Evolutionary conservation across 2,329 filamentous ascomycete species (phyloP).

Genomic region (Chaetothyriales sp.): DNA sequence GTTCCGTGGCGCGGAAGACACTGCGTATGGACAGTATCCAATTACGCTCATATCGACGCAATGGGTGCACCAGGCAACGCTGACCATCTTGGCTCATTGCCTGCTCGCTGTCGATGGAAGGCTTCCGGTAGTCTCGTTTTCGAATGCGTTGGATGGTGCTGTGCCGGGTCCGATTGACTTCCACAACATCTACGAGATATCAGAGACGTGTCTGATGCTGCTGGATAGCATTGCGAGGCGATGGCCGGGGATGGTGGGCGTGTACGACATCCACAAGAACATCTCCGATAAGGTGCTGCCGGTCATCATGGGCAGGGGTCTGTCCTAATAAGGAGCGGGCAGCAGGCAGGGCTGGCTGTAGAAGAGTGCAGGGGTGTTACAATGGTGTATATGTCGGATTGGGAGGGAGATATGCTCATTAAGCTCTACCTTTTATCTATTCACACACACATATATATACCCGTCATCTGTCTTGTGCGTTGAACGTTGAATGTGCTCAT

Average conservation of each 20-base stretch:
- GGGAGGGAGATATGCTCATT: too few relatives aligned
- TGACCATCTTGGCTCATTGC: constrained; percentile 22
- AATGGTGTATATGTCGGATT: too few relatives aligned
- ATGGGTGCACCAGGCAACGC: constrained; percentile 22
- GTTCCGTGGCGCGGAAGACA: constrained; percentile 21
- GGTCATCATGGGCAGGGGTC: constrained; percentile 13
- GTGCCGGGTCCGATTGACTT: constrained; percentile 17
- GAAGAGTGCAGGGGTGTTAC: too few relatives aligned
- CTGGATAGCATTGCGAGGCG: constrained; percentile 16
- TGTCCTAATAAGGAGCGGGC: constrained; percentile 2
- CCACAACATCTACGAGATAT: constrained; percentile 17
- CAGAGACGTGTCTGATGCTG: constrained; percentile 17
- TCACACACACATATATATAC: too few relatives aligned
- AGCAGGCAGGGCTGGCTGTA: too few relatives aligned
- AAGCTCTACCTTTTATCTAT: too few relatives aligned
- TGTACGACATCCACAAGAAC: constrained; percentile 18
- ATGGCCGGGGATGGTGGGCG: constrained; percentile 19
- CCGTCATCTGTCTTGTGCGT: too few relatives aligned
- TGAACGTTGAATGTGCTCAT: too few relatives aligned
- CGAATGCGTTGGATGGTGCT: constrained; percentile 11
- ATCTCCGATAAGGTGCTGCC: constrained; percentile 19
- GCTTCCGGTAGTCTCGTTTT: constrained; percentile 16
- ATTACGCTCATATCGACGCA: constrained; percentile 23
- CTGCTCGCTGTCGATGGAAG: constrained; percentile 21
- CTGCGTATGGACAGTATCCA: constrained; percentile 20